phyloP scores from a whole-genome alignment of 2,329 filamentous ascomycete genomes.

The Aciculosporium take region DNA sequence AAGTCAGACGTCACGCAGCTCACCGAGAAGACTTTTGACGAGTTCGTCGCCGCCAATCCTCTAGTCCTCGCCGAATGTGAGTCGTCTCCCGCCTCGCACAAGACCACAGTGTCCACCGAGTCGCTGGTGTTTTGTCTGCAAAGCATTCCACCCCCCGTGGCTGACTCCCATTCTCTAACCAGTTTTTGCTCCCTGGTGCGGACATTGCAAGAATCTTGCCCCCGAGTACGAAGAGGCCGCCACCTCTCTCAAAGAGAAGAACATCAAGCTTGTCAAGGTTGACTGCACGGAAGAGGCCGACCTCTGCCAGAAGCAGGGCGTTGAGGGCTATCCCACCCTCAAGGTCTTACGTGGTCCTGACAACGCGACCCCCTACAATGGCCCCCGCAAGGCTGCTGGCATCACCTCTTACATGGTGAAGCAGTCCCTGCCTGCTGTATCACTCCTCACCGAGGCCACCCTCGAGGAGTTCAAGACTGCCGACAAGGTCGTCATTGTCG shows the following conservation, averaged over 20 bases:
- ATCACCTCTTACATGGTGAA: constrained; percentile 90
- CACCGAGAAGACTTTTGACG: constrained; percentile 73
- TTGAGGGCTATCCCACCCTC: constrained; percentile 95
- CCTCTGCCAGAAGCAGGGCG: constrained; percentile 77
- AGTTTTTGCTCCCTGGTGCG: constrained; percentile 95
- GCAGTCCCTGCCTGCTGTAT: constrained; percentile 89
- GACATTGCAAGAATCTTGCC: constrained; percentile 96
- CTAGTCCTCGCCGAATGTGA: constrained; percentile 89
- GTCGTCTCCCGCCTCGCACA: constrained; percentile 22
- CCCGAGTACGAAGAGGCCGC: constrained; percentile 83
- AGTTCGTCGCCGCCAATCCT: constrained; percentile 73
- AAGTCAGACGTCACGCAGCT: constrained; percentile 72
- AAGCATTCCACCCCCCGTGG: no score
- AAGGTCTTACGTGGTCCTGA: constrained; percentile 95
- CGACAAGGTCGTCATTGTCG: constrained; percentile 91
- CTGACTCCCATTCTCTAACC: background rate
- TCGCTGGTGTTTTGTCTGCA: no score
- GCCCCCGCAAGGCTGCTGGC: constrained; percentile 73
- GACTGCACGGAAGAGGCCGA: constrained; percentile 93
- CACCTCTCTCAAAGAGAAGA: constrained; percentile 73
- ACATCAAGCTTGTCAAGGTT: constrained; percentile 71
- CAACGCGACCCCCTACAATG: constrained; percentile 67
- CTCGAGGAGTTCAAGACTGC: constrained; percentile 94
- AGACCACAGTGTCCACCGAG: no score
- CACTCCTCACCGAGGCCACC: constrained; percentile 63